A percentile compares a stretch with the other conserved stretches of the same genome.
Conservation (phyloP, 1,284 basidiomycete species). For the Chiua sp. region DNA sequence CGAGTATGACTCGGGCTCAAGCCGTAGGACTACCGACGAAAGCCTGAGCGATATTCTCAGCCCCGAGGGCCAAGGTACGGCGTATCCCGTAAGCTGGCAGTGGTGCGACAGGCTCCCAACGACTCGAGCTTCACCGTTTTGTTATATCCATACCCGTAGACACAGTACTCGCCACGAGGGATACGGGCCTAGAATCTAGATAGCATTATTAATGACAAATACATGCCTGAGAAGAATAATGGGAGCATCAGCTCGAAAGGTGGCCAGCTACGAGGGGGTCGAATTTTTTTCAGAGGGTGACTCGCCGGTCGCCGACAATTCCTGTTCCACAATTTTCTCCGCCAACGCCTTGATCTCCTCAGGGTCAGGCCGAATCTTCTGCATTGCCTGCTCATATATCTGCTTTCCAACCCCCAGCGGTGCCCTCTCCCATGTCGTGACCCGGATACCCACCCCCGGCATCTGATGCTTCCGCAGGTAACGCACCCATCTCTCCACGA, state of each 20-base stretch:
- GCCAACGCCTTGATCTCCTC: constrained; percentile 45
- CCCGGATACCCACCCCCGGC: constrained; percentile 87
- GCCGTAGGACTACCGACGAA: no score
- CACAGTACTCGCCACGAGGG: not conserved
- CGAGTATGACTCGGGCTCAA: no score
- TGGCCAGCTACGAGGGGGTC: not conserved
- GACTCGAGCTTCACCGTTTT: no score
- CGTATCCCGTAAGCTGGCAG: no score
- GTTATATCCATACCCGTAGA: no score
- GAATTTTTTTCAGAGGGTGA: not conserved
- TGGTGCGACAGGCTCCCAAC: no score
- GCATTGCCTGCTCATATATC: constrained; percentile 46
- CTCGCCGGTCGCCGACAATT: constrained; percentile 20
- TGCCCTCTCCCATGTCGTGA: constrained; percentile 78
- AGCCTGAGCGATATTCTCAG: no score
- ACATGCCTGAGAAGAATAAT: constrained; percentile 6
- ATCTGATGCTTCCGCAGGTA: constrained; percentile 84
- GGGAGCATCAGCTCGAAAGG: not conserved
- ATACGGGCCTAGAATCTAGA: constrained; percentile 2
- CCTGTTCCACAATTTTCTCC: constrained; percentile 37
- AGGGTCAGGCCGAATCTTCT: constrained; percentile 31
- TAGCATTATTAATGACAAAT: constrained; percentile 12
- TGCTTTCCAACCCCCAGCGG: constrained; percentile 67
- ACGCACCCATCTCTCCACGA: constrained; percentile 82
- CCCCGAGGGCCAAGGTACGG: no score